Evolutionary conservation across 345 rosid genomes (phyloP), one percentile per base, ranked within the genome.

Genomic region (Eutrema japonicum): DNA sequence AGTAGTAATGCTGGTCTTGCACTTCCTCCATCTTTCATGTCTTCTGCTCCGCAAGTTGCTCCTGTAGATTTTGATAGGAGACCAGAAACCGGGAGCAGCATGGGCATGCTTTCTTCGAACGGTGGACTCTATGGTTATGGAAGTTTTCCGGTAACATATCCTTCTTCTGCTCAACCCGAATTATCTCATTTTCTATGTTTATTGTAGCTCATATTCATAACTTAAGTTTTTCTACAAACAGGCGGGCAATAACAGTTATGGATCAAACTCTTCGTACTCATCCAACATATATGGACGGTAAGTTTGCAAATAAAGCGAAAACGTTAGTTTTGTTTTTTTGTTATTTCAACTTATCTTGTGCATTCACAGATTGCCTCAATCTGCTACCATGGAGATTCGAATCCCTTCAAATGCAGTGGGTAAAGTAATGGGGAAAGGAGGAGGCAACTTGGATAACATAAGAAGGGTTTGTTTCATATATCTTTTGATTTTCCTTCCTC

Each of bases 371-470:
- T 67, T 90, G 78, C 67, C 89, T 68, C 51, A 88, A 35, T 72
- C 87, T 37, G 82, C 92, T 18, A 77, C 85, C 32, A 71, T 87
- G 61, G 99, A 95, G 78, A 83, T 92, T 72, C 69, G 89, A 81
- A 80, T 95, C 74, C 99, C 99, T 66, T 84, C 89, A 42, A 83
- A 81, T 84, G 93, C 99, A 27, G 88, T 92, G 10, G 84, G 94
- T 73, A 95, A 88, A 85, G 99, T 95, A 53, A 71, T 95, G 74
- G 99, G 99, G 52, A 95, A 83, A 87, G 93, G 88, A 66, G 99
- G 99, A 64, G 82, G 89, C 53, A 95, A 95, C 80, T 78, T 95
- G 77, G 83, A 87, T 70, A 95, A 92, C 79, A 88, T 95, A 55
- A 85, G 92, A 70, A 87, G 88, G 96, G 99, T 95, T 71, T 71